Conservation (phyloP, 257 asterid genomes). For the Thymus quinquecostatus region DNA sequence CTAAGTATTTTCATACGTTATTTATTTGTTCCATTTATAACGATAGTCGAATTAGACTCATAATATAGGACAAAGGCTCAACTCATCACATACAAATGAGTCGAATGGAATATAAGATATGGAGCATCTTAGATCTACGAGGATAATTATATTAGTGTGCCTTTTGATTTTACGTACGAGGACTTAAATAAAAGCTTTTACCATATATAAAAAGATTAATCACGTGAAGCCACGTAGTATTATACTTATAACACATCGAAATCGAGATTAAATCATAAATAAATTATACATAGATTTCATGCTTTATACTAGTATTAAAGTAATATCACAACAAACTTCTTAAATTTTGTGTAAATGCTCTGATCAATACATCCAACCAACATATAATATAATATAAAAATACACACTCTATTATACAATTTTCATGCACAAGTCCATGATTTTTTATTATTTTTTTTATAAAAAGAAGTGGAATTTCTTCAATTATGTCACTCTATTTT, state of each 20-base stretch:
- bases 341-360: background rate
- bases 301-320: background rate
- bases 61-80: too few species aligned
- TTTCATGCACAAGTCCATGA: background rate
- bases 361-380: background rate
- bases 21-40: too few species aligned
- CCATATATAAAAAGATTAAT: background rate
- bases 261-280: background rate
- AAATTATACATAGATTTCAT: background rate
- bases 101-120: too few species aligned
- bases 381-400: background rate
- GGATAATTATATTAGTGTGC: constrained; percentile 5
- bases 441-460: too few species aligned
- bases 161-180: background rate
- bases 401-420: too few species aligned
- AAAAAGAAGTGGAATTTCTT: background rate
- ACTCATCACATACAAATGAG: too few species aligned
- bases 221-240: constrained; percentile 23
- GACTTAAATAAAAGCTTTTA: background rate
- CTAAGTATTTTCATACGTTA: too few species aligned
- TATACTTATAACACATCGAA: background rate
- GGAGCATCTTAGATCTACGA: constrained; percentile 28
- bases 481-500: constrained; percentile 3
- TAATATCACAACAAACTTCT: background rate
- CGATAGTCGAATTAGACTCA: too few species aligned